Base-by-base conservation (phyloP, 768 basidiomycete genomes). In the Amanita subjunquillea region DNA sequence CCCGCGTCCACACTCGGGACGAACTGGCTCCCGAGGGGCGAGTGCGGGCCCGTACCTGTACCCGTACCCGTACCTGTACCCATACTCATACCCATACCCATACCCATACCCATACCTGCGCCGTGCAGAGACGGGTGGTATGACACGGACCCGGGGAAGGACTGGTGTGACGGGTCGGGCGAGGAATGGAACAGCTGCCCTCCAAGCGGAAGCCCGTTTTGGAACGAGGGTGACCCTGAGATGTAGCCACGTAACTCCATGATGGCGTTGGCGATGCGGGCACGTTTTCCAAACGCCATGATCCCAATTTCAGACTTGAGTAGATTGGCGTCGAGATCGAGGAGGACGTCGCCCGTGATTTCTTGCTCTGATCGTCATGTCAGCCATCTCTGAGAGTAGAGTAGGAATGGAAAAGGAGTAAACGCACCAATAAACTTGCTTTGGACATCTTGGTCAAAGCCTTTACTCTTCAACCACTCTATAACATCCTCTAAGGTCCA, bases 301-400 rank as follows among this genome's bases (percentile, higher is more conserved):
- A 99, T 91, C 22, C 93, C 96, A 50, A 99, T 85, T 70, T 98
- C 94, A 8, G 71, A 75, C 70, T 98, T 98, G 60, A 99, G 83
- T 13, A 96, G 75, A 61, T 85, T 87, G 51, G 85, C 80, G 56
- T 97, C 92, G 55, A 98, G 85, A 61, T 96, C 95, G 51, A 98
- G 82, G 6, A 99, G 79, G 30, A 98, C 90, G 60, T 99, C 96
- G 17, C 96, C 96, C 0, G 93, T 90, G 50, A 99, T 98, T 71
- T 99, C 96, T 81, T 99, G 93, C 69, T 98, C 95, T 93, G 63
- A 39, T 55, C 38, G 17, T 25, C 2, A 47, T 29, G 25, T 47
- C 54, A 57, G 27, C 23, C 48, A 29, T 13, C 10, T 29, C n/a
- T 6, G 12, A 27, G 22, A 27, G 22, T 12, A 12, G 15, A 17